Conservation (phyloP, 768 basidiomycete genomes). For the Mycena galopus region DNA sequence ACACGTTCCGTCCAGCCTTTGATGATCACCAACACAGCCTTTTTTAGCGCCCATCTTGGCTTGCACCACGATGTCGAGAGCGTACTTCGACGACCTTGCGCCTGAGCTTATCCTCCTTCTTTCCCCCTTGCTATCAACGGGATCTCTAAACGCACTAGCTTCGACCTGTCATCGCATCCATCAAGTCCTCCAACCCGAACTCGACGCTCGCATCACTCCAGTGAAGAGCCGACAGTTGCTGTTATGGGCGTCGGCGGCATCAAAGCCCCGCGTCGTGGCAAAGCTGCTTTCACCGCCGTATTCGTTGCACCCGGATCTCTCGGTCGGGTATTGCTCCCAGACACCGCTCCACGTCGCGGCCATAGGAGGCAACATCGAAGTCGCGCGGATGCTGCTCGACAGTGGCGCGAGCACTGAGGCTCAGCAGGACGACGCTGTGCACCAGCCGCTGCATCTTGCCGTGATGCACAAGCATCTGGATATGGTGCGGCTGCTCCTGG, state of each 20-base stretch:
- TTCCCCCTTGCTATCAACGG: not conserved
- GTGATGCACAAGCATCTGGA: not conserved
- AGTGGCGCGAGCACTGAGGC: constrained; percentile 4
- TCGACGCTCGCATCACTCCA: constrained; percentile 9
- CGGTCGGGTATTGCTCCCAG: too few relatives aligned
- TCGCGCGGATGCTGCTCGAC: not conserved
- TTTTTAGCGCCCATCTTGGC: too few relatives aligned
- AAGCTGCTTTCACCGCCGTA: constrained; percentile 11
- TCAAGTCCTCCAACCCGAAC: constrained; percentile 14
- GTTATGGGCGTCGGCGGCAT: not conserved
- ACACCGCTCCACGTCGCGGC: constrained; percentile 10
- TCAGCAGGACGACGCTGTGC: not conserved
- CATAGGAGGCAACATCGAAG: not conserved
- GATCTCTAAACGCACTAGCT: not conserved
- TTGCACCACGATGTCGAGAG: too few relatives aligned
- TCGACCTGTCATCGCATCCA: constrained; percentile 1
- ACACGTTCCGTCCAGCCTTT: too few relatives aligned
- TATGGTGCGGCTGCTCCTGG: constrained; percentile 13
- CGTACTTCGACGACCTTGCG: constrained; percentile 3
- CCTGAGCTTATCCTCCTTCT: constrained; percentile 14
- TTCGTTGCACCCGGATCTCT: not conserved
- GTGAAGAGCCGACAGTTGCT: not conserved
- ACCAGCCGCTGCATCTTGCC: constrained; percentile 6
- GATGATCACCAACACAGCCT: too few relatives aligned
- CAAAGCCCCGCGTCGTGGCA: not conserved